These are phyloP conservation scores for Linderniella brevidens DNA, from an alignment of 257 asterid species.

Conservation along the genomic window DNA sequence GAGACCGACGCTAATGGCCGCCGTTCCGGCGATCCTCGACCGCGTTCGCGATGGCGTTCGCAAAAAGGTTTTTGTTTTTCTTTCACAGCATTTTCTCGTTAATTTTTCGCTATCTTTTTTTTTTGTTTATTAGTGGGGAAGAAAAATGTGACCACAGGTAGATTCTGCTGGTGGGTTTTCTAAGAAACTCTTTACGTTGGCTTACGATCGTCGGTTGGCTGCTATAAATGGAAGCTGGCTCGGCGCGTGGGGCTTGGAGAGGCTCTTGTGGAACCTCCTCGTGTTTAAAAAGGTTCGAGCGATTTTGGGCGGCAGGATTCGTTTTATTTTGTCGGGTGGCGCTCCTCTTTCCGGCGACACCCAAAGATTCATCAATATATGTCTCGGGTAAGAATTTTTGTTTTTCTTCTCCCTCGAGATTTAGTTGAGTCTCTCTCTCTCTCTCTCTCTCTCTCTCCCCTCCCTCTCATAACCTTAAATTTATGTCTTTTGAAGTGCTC, in stretches of 20 bases:
- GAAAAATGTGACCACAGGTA: conserved; percentile 22
- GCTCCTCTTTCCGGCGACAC: conserved; percentile 96
- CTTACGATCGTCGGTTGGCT: conserved; percentile 66
- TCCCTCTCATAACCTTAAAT: background rate
- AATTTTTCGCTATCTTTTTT: conserved; percentile 4
- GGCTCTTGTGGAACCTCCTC: conserved; percentile 60
- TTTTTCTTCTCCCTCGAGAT: background rate
- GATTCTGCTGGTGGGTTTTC: conserved; percentile 81
- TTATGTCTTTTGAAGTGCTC: conserved; percentile 30
- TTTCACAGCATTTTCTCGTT: background rate
- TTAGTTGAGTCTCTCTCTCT: background rate
- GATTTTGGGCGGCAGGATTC: conserved; percentile 85
- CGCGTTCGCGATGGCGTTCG: conserved; percentile 97
- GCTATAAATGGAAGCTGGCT: conserved; percentile 93
- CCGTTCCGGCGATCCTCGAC: conserved; percentile 97
- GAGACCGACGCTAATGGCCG: conserved; percentile 79
- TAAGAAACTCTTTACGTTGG: conserved; percentile 72
- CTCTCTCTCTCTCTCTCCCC: background rate
- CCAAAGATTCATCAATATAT: conserved; percentile 91
- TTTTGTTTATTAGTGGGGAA: conserved; percentile 10
- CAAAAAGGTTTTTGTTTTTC: conserved; percentile 42
- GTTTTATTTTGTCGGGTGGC: conserved; percentile 90
- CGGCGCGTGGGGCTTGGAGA: conserved; percentile 98
- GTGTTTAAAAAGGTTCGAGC: conserved; percentile 86
- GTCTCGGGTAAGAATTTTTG: conserved; percentile 59